Evolutionary conservation across 345 rosid genomes (phyloP).

Genomic region (Excoecaria cochinchinensis): DNA sequence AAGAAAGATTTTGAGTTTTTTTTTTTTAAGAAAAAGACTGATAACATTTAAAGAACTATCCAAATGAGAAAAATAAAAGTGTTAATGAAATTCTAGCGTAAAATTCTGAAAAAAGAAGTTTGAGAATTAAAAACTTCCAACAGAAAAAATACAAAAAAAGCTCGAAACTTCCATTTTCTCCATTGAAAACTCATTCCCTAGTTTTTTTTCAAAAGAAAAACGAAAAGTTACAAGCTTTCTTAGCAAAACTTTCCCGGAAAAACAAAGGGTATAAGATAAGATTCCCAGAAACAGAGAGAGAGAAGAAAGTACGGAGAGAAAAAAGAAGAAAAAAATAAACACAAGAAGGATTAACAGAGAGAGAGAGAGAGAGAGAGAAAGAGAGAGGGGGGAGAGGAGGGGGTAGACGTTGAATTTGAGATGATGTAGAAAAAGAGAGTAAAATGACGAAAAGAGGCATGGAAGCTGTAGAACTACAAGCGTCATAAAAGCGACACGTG

Average conservation of each 20-base stretch:
- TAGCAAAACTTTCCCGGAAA: neutral
- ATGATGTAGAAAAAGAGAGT: neutral
- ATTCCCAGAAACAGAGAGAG: neutral
- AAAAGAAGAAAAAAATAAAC: neutral
- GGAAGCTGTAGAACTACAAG: neutral
- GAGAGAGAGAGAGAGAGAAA: neutral
- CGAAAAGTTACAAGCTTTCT: constrained; percentile 11
- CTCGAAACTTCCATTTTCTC: constrained; percentile 25
- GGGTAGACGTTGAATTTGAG: neutral
- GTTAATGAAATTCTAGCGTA: constrained; percentile 9
- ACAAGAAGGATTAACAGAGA: neutral
- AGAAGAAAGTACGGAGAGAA: neutral
- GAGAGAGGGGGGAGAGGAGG: no score
- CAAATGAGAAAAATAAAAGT: constrained; percentile 13
- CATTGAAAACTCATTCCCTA: neutral
- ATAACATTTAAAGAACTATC: constrained; percentile 11
- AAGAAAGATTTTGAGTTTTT: neutral
- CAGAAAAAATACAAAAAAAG: constrained; percentile 9
- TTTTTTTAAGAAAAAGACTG: neutral
- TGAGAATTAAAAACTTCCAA: constrained; percentile 20
- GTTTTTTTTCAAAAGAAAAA: neutral
- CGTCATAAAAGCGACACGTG: constrained; percentile 30
- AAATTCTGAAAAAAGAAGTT: constrained; percentile 5
- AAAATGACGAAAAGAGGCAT: constrained; percentile 10
- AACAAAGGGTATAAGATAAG: neutral